Conservation (phyloP, 192 early-diverging fungal genomes). For the Backusella macrospora region DNA sequence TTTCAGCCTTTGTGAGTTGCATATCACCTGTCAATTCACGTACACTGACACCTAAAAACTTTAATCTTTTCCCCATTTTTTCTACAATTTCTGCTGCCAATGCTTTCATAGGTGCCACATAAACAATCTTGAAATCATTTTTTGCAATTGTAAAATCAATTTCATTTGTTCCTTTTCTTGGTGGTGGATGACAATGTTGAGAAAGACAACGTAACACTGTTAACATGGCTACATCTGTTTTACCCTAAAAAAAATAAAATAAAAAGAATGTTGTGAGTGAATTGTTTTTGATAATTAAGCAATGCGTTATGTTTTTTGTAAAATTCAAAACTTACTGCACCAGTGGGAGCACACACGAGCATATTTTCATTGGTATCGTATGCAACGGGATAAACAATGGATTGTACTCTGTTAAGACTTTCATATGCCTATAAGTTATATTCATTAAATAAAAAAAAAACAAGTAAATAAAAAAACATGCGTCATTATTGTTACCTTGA, state of each 20-base stretch:
- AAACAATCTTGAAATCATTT: slow-evolving; percentile 97
- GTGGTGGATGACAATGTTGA: slow-evolving; percentile 70
- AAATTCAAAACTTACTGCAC: slow-evolving; percentile 71
- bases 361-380: slow-evolving; percentile 98
- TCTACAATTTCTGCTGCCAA: slow-evolving; percentile 93
- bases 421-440: slow-evolving; percentile 61
- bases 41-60: slow-evolving; percentile 84
- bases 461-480: background rate
- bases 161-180: slow-evolving; percentile 45
- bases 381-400: slow-evolving; percentile 91
- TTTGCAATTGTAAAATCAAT: slow-evolving; percentile 64
- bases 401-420: slow-evolving; percentile 93
- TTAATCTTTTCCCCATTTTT: slow-evolving; percentile 85
- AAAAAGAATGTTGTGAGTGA: too few relatives aligned
- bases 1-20: slow-evolving; percentile 96
- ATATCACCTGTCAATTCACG: slow-evolving; percentile 97
- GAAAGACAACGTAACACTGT: slow-evolving; percentile 83
- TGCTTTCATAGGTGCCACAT: slow-evolving; percentile 98
- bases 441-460: too few relatives aligned
- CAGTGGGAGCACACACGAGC: slow-evolving; percentile 97
- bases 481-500: slow-evolving; percentile 50
- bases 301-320: too few relatives aligned
- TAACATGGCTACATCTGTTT: slow-evolving; percentile 97
- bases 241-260: slow-evolving; percentile 67
- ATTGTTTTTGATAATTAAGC: too few relatives aligned